Conservation (phyloP, 1,139 yeast species). For the Suhomyces taliae region DNA sequence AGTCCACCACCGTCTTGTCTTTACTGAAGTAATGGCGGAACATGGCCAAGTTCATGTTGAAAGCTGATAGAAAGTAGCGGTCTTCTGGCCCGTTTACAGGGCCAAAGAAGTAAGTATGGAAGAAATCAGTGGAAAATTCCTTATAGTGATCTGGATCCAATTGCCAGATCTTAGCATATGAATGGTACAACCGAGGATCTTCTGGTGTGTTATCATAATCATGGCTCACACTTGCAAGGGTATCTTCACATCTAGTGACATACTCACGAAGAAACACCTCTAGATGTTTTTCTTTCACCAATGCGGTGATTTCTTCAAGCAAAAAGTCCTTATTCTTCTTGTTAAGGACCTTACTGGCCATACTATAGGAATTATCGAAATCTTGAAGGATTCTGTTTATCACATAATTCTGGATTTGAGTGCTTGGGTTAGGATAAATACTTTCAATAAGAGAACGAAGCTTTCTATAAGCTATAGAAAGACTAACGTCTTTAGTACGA, state of each 20-base stretch:
- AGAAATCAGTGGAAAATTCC: background rate
- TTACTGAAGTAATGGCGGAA: background rate
- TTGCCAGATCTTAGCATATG: slow-evolving; percentile 10
- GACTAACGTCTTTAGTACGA: background rate
- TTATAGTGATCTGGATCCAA: slow-evolving; percentile 9
- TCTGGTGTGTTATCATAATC: background rate
- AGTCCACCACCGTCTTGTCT: background rate
- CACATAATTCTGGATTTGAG: slow-evolving; percentile 15
- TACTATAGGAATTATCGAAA: background rate
- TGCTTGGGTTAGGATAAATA: background rate
- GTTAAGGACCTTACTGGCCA: slow-evolving; percentile 2
- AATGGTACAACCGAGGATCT: slow-evolving; percentile 9
- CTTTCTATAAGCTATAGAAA: background rate
- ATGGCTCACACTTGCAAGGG: background rate
- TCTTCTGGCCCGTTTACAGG: too few relatives aligned
- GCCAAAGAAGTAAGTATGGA: too few relatives aligned
- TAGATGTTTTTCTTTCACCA: slow-evolving; percentile 21
- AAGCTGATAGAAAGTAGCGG: background rate
- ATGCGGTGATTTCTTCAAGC: slow-evolving; percentile 16
- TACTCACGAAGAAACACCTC: slow-evolving; percentile 19
- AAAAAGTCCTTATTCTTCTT: slow-evolving; percentile 3
- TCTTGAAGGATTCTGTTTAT: slow-evolving; percentile 19
- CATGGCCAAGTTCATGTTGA: background rate
- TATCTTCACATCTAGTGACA: slow-evolving; percentile 11
- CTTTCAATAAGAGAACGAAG: background rate